phyloP scores from a whole-genome alignment of 176 grass and related monocot species.

The Zea luxurians region DNA sequence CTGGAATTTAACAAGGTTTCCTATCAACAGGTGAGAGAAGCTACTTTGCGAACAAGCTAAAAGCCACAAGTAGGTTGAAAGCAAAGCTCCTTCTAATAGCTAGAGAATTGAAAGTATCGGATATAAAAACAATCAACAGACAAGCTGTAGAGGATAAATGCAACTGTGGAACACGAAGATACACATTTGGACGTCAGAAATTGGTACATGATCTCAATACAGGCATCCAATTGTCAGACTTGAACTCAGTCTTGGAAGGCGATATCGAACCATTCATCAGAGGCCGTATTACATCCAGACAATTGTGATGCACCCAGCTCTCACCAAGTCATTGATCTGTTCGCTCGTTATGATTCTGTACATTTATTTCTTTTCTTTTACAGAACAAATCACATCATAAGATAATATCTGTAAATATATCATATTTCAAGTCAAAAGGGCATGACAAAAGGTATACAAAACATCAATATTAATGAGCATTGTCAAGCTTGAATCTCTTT shows the following conservation, averaged over 20 bases:
- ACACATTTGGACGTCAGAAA: slow-evolving; percentile 65
- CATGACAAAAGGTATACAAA: slow-evolving; percentile 13
- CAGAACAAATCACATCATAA: slow-evolving; percentile 20
- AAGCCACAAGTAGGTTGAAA: slow-evolving; percentile 77
- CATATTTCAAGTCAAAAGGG: slow-evolving; percentile 36
- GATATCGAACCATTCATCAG: slow-evolving; percentile 73
- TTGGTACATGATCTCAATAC: slow-evolving; percentile 74
- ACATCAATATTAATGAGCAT: not conserved
- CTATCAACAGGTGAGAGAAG: slow-evolving; percentile 81
- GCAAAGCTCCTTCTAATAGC: slow-evolving; percentile 74
- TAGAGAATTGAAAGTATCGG: slow-evolving; percentile 40
- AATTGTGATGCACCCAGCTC: slow-evolving; percentile 26
- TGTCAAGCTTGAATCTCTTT: not conserved
- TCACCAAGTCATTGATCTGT: not conserved
- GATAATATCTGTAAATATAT: slow-evolving; percentile 33
- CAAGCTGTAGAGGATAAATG: slow-evolving; percentile 37
- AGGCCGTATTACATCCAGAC: slow-evolving; percentile 57
- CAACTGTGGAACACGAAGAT: slow-evolving; percentile 59
- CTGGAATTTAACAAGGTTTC: not conserved
- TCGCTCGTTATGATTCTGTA: slow-evolving; percentile 12
- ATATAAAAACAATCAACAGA: slow-evolving; percentile 47
- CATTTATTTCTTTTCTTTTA: slow-evolving; percentile 22
- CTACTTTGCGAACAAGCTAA: slow-evolving; percentile 79
- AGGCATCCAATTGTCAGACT: slow-evolving; percentile 62
- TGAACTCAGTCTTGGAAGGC: slow-evolving; percentile 72